Percentiles rank a stretch among this genome's conserved stretches.
Conservation (phyloP, 352 stramenopile species). For the Peronospora belbahrii region DNA sequence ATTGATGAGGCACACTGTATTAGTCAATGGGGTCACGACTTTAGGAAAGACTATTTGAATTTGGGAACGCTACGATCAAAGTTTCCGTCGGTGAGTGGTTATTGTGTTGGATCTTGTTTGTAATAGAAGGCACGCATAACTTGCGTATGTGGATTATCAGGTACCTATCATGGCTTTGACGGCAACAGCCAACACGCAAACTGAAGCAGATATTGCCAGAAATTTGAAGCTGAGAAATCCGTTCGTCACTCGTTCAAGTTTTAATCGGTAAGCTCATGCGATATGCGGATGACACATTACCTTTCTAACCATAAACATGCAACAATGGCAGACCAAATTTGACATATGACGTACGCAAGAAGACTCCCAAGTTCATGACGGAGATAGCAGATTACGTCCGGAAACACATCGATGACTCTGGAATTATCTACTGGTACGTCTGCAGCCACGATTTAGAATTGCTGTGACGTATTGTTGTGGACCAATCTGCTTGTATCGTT, state of each 20-base stretch:
- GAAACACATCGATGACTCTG: slow-evolving; percentile 79
- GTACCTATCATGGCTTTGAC: slow-evolving; percentile 86
- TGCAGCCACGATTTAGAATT: background rate
- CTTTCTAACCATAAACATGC: slow-evolving; percentile 6
- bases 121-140: background rate
- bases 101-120: background rate
- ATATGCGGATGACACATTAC: background rate
- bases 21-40: slow-evolving; percentile 98
- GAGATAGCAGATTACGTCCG: slow-evolving; percentile 74
- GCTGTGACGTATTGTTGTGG: background rate
- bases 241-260: slow-evolving; percentile 78
- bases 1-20: slow-evolving; percentile 97
- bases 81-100: slow-evolving; percentile 84
- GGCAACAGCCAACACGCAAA: slow-evolving; percentile 80
- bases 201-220: slow-evolving; percentile 73
- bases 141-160: slow-evolving; percentile 19
- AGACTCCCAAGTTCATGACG: slow-evolving; percentile 70
- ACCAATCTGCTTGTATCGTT: background rate
- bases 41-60: slow-evolving; percentile 97
- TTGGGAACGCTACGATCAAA: slow-evolving; percentile 87
- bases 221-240: slow-evolving; percentile 67
- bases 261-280: slow-evolving; percentile 53
- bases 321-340: slow-evolving; percentile 57
- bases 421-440: slow-evolving; percentile 85
- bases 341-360: slow-evolving; percentile 80